Evolutionary conservation across 176 grass and related monocot genomes (phyloP).

Genomic region (Avena atlantica): DNA sequence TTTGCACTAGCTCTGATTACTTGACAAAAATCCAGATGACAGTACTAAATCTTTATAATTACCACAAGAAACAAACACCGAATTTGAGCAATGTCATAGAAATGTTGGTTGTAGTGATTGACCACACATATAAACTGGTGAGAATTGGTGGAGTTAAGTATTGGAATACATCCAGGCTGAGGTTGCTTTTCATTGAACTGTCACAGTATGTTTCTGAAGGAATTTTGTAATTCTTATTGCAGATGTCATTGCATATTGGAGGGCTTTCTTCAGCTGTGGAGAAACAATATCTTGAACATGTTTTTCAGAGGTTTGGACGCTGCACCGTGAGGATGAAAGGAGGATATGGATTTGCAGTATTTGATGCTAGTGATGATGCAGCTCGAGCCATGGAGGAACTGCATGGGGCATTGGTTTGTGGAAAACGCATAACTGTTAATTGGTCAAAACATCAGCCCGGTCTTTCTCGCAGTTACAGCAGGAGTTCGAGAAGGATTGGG

Average conservation of each 20-base stretch:
- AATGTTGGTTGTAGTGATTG: conserved; percentile 22
- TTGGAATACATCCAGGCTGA: neutral
- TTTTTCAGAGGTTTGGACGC: conserved; percentile 56
- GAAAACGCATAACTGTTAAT: conserved; percentile 56
- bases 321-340: conserved; percentile 58
- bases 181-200: neutral
- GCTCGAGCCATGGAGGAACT: conserved; percentile 50
- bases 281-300: conserved; percentile 47
- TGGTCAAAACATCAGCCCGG: conserved; percentile 65
- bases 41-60: neutral
- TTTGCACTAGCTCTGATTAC: neutral
- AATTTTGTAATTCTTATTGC: conserved; percentile 30
- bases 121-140: neutral
- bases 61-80: neutral
- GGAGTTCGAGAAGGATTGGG: conserved; percentile 42
- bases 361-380: conserved; percentile 53
- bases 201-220: conserved; percentile 1
- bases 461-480: conserved; percentile 39
- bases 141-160: neutral
- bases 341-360: conserved; percentile 68
- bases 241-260: conserved; percentile 76
- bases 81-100: neutral
- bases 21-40: neutral
- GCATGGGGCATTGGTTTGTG: conserved; percentile 51
- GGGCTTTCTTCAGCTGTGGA: conserved; percentile 47